Base-by-base conservation (phyloP, 768 basidiomycete genomes). In the Mycena vulgaris region DNA sequence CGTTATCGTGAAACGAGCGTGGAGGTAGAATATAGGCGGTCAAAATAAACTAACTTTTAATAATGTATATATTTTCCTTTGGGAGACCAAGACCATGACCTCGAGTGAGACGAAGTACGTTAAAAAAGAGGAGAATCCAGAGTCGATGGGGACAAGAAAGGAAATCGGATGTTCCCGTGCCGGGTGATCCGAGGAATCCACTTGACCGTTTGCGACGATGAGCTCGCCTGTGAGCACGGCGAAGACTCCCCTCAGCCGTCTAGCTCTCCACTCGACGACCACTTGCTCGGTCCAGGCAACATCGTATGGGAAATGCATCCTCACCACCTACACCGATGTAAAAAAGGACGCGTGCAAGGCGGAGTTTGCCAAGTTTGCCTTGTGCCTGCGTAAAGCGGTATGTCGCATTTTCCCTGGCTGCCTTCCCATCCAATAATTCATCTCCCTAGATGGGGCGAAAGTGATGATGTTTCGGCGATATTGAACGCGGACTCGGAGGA, bases 241-340 rank as follows among this genome's bases (percentile, higher is more conserved):
- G 25, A 77, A 79, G 37, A 84, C 82, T 14, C 92, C 92, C 25
- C 76, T 95, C 47, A 85, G 88, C 69, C 87, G 89, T 28, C 82
- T 95, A 28, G 94, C 93, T n/a, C 70, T 89, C 23, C 89, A 92
- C 72, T 87, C 93, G 5, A 94, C 93, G 2, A 85, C 87, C 3
- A 93, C 93, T 17, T 95, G 94, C 75, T 83, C 92, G 16, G 70
- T 84, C 11, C 88, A 96, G 77, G 96, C 96, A 27, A 80, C 89
- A 4, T 84, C 81, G 6, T 99, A 99, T 78, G 97, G 95, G 27
- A 92, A 93, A 83, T 99, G 97, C 81, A 91, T 99, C 52, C 83
- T 93, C 31, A 88, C 89, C 2, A 89, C 89, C 5, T 97, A 98
- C 79, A 89, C 89, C 33, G 97, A 99, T 70, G 92, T 95, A 7